Evolutionary conservation across 192 early-diverging fungal genomes (phyloP).

Genomic region (Linnemannia schmuckeri): DNA sequence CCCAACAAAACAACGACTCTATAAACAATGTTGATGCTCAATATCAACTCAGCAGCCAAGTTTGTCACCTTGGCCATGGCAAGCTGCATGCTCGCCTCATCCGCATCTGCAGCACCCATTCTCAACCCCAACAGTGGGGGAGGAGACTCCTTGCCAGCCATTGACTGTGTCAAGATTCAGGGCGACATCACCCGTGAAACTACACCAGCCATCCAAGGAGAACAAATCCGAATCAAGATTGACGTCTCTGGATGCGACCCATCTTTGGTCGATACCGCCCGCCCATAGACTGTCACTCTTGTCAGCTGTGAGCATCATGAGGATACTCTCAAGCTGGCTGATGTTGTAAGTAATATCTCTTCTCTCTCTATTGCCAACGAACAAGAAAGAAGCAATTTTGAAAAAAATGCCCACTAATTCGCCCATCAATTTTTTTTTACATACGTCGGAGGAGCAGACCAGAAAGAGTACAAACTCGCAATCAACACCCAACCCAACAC

Average conservation of each 20-base stretch:
- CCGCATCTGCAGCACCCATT: slow-evolving; percentile 5
- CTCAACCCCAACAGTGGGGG: neutral
- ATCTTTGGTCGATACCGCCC: neutral
- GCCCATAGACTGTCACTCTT: slow-evolving; percentile 5
- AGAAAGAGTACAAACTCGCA: neutral
- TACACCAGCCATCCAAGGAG: neutral
- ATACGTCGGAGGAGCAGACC: neutral
- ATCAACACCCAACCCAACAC: neutral
- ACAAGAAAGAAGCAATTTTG: too few species aligned
- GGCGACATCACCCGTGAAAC: neutral
- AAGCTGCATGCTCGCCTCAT: neutral
- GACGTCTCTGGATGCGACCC: slow-evolving; percentile 20
- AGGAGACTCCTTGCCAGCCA: neutral
- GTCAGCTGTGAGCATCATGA: neutral
- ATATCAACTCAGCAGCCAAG: neutral
- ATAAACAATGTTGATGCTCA: neutral
- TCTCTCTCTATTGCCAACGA: too few species aligned
- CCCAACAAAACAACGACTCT: neutral
- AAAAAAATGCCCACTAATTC: too few species aligned
- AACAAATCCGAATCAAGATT: neutral
- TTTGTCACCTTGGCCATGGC: neutral
- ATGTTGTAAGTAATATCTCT: neutral
- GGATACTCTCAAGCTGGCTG: neutral
- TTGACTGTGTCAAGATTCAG: slow-evolving; percentile 2
- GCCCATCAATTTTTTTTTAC: too few species aligned